phyloP scores from a whole-genome alignment of 805 yeast genomes.

The Ogataea philodendri region DNA sequence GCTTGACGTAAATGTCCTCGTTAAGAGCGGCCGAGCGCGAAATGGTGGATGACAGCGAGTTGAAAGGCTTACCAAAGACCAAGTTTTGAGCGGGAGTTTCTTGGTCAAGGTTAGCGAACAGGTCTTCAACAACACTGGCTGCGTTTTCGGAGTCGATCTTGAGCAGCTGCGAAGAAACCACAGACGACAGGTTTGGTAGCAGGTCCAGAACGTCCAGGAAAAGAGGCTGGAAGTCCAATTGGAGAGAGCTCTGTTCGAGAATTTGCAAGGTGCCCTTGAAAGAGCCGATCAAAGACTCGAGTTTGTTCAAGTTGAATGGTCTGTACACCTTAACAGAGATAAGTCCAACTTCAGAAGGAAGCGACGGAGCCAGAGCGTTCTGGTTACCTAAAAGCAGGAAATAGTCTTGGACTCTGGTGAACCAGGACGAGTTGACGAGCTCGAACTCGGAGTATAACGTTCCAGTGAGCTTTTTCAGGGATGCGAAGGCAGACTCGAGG shows the following conservation, averaged over 20 bases:
- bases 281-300: slow-evolving; percentile 52
- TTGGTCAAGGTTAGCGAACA: slow-evolving; percentile 51
- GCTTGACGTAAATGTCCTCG: slow-evolving; percentile 66
- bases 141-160: slow-evolving; percentile 40
- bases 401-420: slow-evolving; percentile 26
- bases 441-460: slow-evolving; percentile 40
- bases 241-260: slow-evolving; percentile 60
- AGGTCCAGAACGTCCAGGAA: slow-evolving; percentile 73
- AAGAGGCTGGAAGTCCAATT: slow-evolving; percentile 39
- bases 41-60: slow-evolving; percentile 23
- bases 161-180: slow-evolving; percentile 58
- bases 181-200: slow-evolving; percentile 43
- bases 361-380: slow-evolving; percentile 10
- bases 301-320: slow-evolving; percentile 61
- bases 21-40: slow-evolving; percentile 12
- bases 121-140: slow-evolving; percentile 42
- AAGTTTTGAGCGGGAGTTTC: slow-evolving; percentile 61
- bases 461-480: slow-evolving; percentile 29
- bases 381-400: slow-evolving; percentile 64
- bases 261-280: slow-evolving; percentile 53
- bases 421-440: slow-evolving; percentile 30
- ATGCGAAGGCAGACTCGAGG: slow-evolving; percentile 35
- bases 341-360: slow-evolving; percentile 38
- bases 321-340: slow-evolving; percentile 64
- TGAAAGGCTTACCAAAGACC: slow-evolving; percentile 49